These are phyloP conservation scores for Grigorovia humatica DNA, from an alignment of 805 yeast genomes.

Conservation along the genomic window DNA sequence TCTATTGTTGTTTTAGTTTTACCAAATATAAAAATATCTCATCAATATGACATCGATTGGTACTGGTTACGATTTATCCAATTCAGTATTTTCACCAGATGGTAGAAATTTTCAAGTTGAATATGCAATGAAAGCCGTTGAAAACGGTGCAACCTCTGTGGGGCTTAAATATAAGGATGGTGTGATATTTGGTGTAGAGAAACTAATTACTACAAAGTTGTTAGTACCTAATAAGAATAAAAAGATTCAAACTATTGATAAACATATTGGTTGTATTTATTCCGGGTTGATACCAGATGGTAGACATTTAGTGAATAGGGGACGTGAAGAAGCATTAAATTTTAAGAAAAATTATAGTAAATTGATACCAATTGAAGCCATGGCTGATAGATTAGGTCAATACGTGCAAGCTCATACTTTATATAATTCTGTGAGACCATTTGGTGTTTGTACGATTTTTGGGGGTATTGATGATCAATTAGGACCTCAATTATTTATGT, in stretches of 20 bases:
- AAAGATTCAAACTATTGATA: constrained; percentile 86
- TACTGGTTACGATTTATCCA: constrained; percentile 96
- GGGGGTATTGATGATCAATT: constrained; percentile 86
- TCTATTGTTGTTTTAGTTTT: too few relatives aligned
- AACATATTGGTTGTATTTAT: constrained; percentile 88
- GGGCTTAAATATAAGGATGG: constrained; percentile 92
- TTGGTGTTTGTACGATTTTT: constrained; percentile 84
- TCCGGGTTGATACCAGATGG: constrained; percentile 97
- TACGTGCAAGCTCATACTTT: constrained; percentile 93
- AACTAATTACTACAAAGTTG: constrained; percentile 74
- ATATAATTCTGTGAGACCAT: constrained; percentile 95
- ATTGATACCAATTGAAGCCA: constrained; percentile 67
- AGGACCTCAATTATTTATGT: constrained; percentile 90
- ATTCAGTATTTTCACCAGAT: constrained; percentile 82
- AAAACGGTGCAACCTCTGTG: constrained; percentile 90
- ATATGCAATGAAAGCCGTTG: constrained; percentile 95
- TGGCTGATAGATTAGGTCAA: constrained; percentile 79
- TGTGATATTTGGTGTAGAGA: constrained; percentile 95
- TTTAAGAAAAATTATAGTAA: constrained; percentile 70
- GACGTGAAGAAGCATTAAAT: constrained; percentile 79
- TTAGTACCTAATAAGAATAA: constrained; percentile 82
- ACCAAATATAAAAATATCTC: constrained; percentile 35
- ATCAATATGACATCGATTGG: constrained; percentile 87
- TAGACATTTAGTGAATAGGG: constrained; percentile 81
- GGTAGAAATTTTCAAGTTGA: constrained; percentile 96